Base-by-base conservation (phyloP, 768 basidiomycete genomes). In the Hysterangium stoloniferum region DNA sequence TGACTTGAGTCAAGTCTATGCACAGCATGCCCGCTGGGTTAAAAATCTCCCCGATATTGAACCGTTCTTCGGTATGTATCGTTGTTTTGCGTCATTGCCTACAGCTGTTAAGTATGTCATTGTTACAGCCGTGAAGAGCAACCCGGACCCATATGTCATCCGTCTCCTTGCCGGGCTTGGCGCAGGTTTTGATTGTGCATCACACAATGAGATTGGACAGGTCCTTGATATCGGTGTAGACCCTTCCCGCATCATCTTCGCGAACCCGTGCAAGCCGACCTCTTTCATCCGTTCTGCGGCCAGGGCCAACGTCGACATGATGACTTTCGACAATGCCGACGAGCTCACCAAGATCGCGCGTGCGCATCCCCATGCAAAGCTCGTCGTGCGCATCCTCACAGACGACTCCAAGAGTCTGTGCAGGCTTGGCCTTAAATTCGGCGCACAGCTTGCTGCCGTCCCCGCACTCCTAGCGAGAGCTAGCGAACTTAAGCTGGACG, bases 241-340 rank as follows among this genome's bases (percentile, higher is more conserved):
- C 41, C 82, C 94, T 4, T 76, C 78, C 48, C 78, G 85, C 52
- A 86, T 99, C 73, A 90, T 98, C 63, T 99, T 92, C 61, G 96
- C 96, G 56, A 99, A 99, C 68, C 96, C 96, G 0, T 98, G 96
- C 83, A 99, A 99, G 70, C 89, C 96, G 2, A 75, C 79, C 9
- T 95, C 92, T 0, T 97, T 94, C 71, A 77, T 99, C 59, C 86
- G 93, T 43, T 78, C 80, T 58, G 88, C 96, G 13, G 82, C 82
- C 35, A 80, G 77, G 58, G 67, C 72, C 28, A 82, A 86, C 19
- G 94, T 98, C 46, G 77, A 90, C 62, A 82, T 77, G 70, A 96
- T 97, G 95, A 97, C 95, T 4, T 99, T 99, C 64, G 96, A 99
- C 72, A 99, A 98, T 67, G 78, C 79, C 34, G 96, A 99, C 68